phyloP scores from a whole-genome alignment of 306 rosid species.

The Lathyrus aphaca region DNA sequence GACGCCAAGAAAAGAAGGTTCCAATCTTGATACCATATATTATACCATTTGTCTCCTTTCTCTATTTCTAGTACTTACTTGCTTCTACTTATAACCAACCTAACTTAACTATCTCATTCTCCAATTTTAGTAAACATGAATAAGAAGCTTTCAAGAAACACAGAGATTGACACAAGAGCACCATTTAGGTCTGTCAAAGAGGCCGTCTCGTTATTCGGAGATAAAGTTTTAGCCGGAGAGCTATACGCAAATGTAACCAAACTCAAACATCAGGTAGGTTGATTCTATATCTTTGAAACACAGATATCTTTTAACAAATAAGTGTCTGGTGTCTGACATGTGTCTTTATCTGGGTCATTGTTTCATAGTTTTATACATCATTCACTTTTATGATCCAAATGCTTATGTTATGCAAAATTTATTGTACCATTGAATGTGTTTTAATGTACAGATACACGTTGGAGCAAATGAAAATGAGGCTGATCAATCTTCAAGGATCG shows the following conservation, averaged over 20 bases:
- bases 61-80: slow-evolving; percentile 10
- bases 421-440: too few relatives aligned
- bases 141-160: slow-evolving; percentile 50
- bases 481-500: slow-evolving; percentile 44
- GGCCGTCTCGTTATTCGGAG: slow-evolving; percentile 85
- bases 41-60: slow-evolving; percentile 8
- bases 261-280: slow-evolving; percentile 57
- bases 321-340: too few relatives aligned
- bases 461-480: slow-evolving; percentile 48
- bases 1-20: slow-evolving; percentile 97
- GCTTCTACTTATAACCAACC: slow-evolving; percentile 21
- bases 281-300: too few relatives aligned
- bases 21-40: slow-evolving; percentile 35
- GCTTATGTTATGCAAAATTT: too few relatives aligned
- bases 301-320: too few relatives aligned
- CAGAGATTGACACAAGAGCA: slow-evolving; percentile 78
- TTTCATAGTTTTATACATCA: too few relatives aligned
- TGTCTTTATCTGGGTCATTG: too few relatives aligned
- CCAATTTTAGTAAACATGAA: slow-evolving; percentile 39
- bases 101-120: slow-evolving; percentile 32
- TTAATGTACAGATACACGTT: slow-evolving; percentile 46
- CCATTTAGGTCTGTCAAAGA: slow-evolving; percentile 88
- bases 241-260: slow-evolving; percentile 59
- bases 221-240: slow-evolving; percentile 73
- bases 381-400: too few relatives aligned